Conservation (phyloP, 371 early-diverging fungal species). For the Capillidium rhysosporum region DNA sequence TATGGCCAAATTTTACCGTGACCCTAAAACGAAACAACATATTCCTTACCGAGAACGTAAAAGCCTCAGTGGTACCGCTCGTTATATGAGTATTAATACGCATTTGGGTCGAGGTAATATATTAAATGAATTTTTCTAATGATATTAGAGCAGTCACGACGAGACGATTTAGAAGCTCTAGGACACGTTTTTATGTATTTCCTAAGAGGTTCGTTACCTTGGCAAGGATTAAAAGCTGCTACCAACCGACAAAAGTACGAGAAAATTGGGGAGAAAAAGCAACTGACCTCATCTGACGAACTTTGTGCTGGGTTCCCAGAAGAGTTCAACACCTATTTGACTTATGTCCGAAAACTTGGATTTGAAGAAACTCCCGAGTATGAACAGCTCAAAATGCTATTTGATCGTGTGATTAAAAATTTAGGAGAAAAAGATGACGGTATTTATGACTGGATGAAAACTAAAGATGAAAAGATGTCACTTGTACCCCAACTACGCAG, state of each 20-base stretch:
- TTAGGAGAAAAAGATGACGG: constrained; percentile 68
- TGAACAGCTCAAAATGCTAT: constrained; percentile 64
- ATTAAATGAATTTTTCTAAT: background rate
- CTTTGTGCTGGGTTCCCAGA: constrained; percentile 87
- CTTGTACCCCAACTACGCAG: background rate
- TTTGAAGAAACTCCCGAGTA: constrained; percentile 98
- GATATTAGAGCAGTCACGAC: constrained; percentile 72
- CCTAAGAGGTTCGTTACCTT: constrained; percentile 92
- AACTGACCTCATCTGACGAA: constrained; percentile 75
- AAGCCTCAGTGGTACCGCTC: constrained; percentile 85
- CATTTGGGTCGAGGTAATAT: constrained; percentile 64
- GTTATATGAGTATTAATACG: constrained; percentile 95
- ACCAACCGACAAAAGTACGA: constrained; percentile 98
- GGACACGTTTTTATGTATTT: constrained; percentile 99
- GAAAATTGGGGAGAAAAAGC: constrained; percentile 96
- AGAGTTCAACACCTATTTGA: constrained; percentile 80
- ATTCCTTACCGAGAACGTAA: constrained; percentile 85
- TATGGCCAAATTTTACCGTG: constrained; percentile 92
- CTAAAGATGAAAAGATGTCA: constrained; percentile 20
- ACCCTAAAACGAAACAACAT: constrained; percentile 85
- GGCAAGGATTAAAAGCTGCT: constrained; percentile 98
- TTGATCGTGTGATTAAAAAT: constrained; percentile 62
- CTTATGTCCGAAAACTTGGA: constrained; percentile 79
- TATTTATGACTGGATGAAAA: constrained; percentile 90
- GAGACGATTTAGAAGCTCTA: constrained; percentile 97